Evolutionary conservation across 108 stramenopile species (phyloP).

Genomic region (Aureococcus anophagefferens): DNA sequence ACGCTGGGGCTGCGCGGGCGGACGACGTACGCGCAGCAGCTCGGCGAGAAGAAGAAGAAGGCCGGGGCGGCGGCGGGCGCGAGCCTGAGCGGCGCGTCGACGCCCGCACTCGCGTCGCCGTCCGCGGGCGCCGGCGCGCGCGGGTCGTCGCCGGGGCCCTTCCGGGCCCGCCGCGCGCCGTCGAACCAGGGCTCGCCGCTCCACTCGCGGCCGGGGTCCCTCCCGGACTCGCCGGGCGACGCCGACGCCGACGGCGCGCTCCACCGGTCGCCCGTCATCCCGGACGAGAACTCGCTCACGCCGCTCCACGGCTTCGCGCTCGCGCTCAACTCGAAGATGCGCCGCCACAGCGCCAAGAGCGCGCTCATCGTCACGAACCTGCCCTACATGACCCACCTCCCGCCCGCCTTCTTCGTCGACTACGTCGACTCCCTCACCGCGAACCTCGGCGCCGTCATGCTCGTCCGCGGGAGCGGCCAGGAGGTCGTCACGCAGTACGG

Average conservation of each 20-base stretch:
- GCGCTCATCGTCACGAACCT: slow-evolving; percentile 69
- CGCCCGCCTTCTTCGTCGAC: slow-evolving; percentile 40
- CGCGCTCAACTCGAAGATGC: slow-evolving; percentile 45
- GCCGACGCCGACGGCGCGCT: too few relatives aligned
- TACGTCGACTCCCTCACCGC: slow-evolving; percentile 44
- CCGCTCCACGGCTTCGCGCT: slow-evolving; percentile 17
- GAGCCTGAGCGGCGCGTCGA: too few relatives aligned
- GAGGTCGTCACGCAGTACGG: slow-evolving; percentile 64
- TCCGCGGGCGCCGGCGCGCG: too few relatives aligned
- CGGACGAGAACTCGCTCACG: too few relatives aligned
- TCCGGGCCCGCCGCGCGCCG: too few relatives aligned
- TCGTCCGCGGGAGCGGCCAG: slow-evolving; percentile 57
- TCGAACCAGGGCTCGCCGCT: too few relatives aligned
- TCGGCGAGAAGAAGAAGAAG: background rate
- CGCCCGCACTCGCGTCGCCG: too few relatives aligned
- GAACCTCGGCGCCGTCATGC: slow-evolving; percentile 41
- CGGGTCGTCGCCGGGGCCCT: too few relatives aligned
- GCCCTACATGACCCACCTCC: slow-evolving; percentile 40
- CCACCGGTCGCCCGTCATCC: too few relatives aligned
- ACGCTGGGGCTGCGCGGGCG: background rate
- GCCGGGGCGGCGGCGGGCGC: too few relatives aligned
- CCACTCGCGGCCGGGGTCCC: too few relatives aligned
- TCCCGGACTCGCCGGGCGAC: too few relatives aligned
- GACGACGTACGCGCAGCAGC: background rate
- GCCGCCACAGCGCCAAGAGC: slow-evolving; percentile 36